phyloP scores from a whole-genome alignment of 1,284 basidiomycete genomes.

The Ustilago loliicola region DNA sequence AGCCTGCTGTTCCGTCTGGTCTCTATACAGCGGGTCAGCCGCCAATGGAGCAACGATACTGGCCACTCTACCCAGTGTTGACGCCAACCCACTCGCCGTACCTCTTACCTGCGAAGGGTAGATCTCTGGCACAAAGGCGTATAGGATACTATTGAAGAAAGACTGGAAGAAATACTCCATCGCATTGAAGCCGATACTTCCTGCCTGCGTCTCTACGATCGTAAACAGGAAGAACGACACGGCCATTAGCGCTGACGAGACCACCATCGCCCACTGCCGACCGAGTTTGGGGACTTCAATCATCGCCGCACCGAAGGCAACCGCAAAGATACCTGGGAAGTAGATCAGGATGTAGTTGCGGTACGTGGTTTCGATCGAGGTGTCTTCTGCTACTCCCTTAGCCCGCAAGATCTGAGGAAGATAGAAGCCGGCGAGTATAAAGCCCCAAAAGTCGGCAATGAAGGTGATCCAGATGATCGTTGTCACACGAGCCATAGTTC shows the following conservation, averaged over 20 bases:
- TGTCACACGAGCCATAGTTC: constrained; percentile 69
- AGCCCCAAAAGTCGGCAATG: constrained; percentile 69
- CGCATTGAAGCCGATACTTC: constrained; percentile 66
- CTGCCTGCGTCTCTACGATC: constrained; percentile 58
- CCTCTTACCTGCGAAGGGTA: constrained; percentile 72
- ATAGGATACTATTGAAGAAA: constrained; percentile 71
- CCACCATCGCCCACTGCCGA: constrained; percentile 71
- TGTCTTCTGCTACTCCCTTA: constrained; percentile 66
- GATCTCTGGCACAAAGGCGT: constrained; percentile 72
- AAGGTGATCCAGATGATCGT: constrained; percentile 64
- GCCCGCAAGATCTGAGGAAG: constrained; percentile 71
- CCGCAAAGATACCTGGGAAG: constrained; percentile 53
- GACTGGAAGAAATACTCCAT: constrained; percentile 71
- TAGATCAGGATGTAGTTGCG: constrained; percentile 63
- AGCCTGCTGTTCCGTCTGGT: constrained; percentile 69
- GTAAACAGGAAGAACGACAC: constrained; percentile 72
- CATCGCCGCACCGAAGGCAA: constrained; percentile 68
- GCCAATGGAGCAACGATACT: constrained; percentile 71
- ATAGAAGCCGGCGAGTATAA: constrained; percentile 71
- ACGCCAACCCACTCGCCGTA: constrained; percentile 70
- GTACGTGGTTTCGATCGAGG: constrained; percentile 71
- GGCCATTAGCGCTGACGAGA: constrained; percentile 71
- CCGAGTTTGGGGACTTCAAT: constrained; percentile 71
- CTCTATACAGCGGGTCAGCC: constrained; percentile 76
- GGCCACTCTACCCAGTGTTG: constrained; percentile 70